Base-by-base conservation (phyloP, 345 rosid species). In the Cardamine chenopodiifolia region DNA sequence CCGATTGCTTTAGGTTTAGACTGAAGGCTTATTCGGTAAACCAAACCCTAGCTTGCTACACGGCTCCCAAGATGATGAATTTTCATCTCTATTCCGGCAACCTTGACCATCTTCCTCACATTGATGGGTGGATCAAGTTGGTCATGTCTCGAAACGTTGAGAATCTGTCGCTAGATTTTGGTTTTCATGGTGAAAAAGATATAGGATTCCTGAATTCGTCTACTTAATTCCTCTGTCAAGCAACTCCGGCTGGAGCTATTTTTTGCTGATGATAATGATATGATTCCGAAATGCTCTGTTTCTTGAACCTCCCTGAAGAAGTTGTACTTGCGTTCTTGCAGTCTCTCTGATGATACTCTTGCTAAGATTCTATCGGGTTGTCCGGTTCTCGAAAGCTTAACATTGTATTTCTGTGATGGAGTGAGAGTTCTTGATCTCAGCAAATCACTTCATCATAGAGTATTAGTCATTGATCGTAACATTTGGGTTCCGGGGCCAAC, bases 311-410 rank as follows among this genome's bases (percentile, higher is more conserved):
- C 73, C 0, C 20, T 69, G 9, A 69, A 55, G 73, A 55, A 25
- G 28, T 26, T 68, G 20, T 18, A 37, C 5, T 55, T 68, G 42
- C 1, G 6, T 26, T n/a, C 5, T 12, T 55, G 73, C 44, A 26
- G 1, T 0, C 5, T 68, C 50, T 39, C 54, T 12, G 29, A 68
- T 55, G 42, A 55, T 3, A 5, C 54, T 20, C 6, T 68, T 37
- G 40, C 63, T 68, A 39, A 40, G 13, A 56, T 68, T 55, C 40
- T 68, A 2, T 68, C 72, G 17, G 62, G 72, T 5, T 68, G 72
- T 68, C 72, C 63, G 3, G 0, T 39, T 53, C 49, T 68, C 19
- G 50, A 68, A 29, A 23, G 63, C 8, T 55, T 68, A 56, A n/a
- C 39, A 6, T 28, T 68, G 54, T 2, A 17, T 55, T 0, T 0